Evolutionary conservation across 768 basidiomycete species (phyloP), one percentile per base, ranked within the genome.

Genomic region (Cytidiella melzeri): DNA sequence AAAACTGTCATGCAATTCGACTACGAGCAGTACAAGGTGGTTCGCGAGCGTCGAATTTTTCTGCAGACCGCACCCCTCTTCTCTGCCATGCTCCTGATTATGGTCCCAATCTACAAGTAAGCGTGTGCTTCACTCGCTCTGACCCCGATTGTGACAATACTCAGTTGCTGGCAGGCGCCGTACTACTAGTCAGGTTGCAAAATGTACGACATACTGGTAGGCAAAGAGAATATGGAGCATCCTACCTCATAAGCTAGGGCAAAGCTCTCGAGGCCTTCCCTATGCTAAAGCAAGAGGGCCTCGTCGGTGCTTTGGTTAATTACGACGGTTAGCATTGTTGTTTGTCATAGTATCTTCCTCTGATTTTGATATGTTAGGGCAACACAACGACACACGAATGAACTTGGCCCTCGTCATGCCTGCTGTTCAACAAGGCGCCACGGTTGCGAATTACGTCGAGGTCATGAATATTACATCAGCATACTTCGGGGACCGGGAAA

Each of bases 381-480:
- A 97, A 69, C 95, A 99, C 69, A 99, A 99, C 60, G 96, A 99
- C 60, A 87, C 95, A 1, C 81, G 95, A 12, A 99, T 98, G 96
- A 99, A 99, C 72, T 79, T 95, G 47, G 92, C 95, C 0, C 74
- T 99, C 26, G 78, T 95, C 60, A 83, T 97, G 81, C 96, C 87
- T 15, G 96, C 95, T 4, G 90, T 97, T 39, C 88, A 92, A 60
- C 80, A 88, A 45, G 94, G 94, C 39, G 92, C 94, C 3, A 77
- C 77, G 7, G 84, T 87, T 15, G 82, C 85, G 43, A 99, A 98
- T 73, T 90, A 99, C 69, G 82, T 81, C 63, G 87, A 93, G 60
- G 92, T 96, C 44, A 84, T 80, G 11, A 65, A 73, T 2, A 2
- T 72, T 99, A 3, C 76, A 82, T 67, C 94, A 95, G 68, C 73